phyloP scores from a whole-genome alignment of 116 monocot species.

The Zostera marina region DNA sequence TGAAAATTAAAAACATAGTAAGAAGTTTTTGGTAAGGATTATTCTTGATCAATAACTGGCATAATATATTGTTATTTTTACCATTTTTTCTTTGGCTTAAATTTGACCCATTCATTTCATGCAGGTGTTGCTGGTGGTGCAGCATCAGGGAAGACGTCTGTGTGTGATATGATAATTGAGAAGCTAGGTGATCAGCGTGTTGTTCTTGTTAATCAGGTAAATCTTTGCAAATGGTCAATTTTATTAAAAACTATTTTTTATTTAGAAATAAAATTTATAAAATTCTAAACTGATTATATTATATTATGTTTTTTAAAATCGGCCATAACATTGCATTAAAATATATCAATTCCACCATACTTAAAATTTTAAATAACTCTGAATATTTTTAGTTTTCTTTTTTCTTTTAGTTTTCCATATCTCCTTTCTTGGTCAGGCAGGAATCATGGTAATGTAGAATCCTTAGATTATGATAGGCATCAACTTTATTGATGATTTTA shows the following conservation, averaged over 20 bases:
- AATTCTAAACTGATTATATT: background rate
- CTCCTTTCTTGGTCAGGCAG: too few species aligned
- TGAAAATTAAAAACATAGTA: background rate
- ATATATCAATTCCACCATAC: too few species aligned
- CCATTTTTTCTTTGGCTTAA: background rate
- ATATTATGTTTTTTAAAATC: background rate
- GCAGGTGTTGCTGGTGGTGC: constrained; percentile 96
- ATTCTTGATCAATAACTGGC: background rate
- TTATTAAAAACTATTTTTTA: background rate
- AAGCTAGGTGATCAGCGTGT: constrained; percentile 89
- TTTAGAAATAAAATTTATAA: background rate
- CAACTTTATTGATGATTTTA: too few species aligned
- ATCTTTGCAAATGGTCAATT: background rate
- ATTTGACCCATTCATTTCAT: background rate
- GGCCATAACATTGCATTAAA: too few species aligned
- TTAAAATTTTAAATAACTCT: too few species aligned
- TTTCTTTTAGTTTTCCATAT: too few species aligned
- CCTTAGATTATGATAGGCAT: too few species aligned
- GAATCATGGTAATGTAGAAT: too few species aligned
- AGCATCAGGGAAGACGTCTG: constrained; percentile 80
- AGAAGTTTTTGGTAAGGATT: background rate
- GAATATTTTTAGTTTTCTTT: too few species aligned
- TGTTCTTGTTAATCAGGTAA: constrained; percentile 80
- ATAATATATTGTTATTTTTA: background rate
- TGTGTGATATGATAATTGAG: constrained; percentile 88